Evolutionary conservation across 164 flowering plant genomes (phyloP).

Genomic region (Sedum album): DNA sequence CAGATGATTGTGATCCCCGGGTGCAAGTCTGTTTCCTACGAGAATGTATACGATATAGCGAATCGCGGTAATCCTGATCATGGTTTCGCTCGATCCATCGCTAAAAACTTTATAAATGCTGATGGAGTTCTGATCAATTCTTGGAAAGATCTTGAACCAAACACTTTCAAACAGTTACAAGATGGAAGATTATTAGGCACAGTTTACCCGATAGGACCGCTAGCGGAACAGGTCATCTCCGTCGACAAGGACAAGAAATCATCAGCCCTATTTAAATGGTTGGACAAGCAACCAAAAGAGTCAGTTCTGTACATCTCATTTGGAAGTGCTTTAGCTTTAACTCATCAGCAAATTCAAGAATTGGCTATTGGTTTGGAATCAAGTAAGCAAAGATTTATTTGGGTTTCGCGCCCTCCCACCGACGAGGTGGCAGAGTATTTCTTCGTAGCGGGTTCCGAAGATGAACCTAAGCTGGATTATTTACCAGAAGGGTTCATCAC

Average conservation of each 20-base stretch:
- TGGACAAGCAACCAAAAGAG: constrained; percentile 23
- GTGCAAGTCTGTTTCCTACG: constrained; percentile 26
- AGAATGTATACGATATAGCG: constrained; percentile 20
- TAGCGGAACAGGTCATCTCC: not conserved
- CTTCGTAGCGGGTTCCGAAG: constrained; percentile 11
- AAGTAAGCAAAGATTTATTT: too few relatives aligned
- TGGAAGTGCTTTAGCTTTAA: too few relatives aligned
- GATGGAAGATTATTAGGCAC: constrained; percentile 13
- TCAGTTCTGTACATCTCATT: constrained; percentile 34
- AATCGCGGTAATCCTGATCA: constrained; percentile 18
- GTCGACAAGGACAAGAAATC: not conserved
- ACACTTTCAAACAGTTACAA: too few relatives aligned
- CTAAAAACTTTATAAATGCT: too few relatives aligned
- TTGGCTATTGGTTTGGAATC: too few relatives aligned
- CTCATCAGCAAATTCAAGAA: too few relatives aligned
- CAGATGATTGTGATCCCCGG: constrained; percentile 26
- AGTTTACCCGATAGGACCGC: too few relatives aligned
- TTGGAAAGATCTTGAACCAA: constrained; percentile 37
- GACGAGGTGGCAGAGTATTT: constrained; percentile 8
- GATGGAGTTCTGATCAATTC: constrained; percentile 40
- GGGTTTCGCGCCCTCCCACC: constrained; percentile 32
- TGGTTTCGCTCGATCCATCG: constrained; percentile 16
- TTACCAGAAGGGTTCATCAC: constrained; percentile 34
- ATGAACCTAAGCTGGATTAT: constrained; percentile 1
- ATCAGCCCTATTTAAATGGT: constrained; percentile 16